Conservation (phyloP, 768 basidiomycete species). For the Paxillus rubicundulus region DNA sequence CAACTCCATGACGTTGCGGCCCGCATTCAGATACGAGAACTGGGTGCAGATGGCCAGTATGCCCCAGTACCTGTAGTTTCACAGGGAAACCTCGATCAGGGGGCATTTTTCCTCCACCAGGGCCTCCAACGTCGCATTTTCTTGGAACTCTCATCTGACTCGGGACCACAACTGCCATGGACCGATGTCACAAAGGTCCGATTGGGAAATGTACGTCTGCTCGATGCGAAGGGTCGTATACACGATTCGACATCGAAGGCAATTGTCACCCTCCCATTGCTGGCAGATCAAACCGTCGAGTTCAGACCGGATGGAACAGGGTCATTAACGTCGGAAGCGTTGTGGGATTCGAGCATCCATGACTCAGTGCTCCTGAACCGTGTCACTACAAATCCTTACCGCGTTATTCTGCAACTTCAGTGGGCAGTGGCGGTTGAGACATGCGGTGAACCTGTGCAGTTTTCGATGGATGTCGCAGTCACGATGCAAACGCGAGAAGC, state of each 20-base stretch:
- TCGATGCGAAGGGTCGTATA: conserved; percentile 79
- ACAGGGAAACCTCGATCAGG: conserved; percentile 71
- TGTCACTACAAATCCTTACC: conserved; percentile 74
- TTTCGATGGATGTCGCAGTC: conserved; percentile 83
- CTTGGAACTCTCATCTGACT: conserved; percentile 79
- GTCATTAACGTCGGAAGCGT: conserved; percentile 59
- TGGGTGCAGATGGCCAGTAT: conserved; percentile 83
- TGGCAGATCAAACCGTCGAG: conserved; percentile 68
- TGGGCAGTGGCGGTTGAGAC: conserved; percentile 82
- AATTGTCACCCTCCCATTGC: conserved; percentile 69
- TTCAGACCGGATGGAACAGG: conserved; percentile 87
- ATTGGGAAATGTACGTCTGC: conserved; percentile 78
- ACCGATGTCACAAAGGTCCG: conserved; percentile 70
- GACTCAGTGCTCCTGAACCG: conserved; percentile 83
- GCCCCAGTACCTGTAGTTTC: conserved; percentile 79
- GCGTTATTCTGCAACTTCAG: conserved; percentile 72
- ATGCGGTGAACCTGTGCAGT: conserved; percentile 83
- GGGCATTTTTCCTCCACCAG: conserved; percentile 87
- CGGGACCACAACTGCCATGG: conserved; percentile 90
- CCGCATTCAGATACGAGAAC: conserved; percentile 82
- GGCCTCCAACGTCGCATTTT: conserved; percentile 85
- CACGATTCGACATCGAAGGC: conserved; percentile 75
- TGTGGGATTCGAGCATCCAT: conserved; percentile 95
- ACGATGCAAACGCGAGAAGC: conserved; percentile 84
- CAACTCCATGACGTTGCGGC: conserved; percentile 91